phyloP scores from a whole-genome alignment of 2,329 filamentous ascomycete genomes.

The Penicillium sp. region DNA sequence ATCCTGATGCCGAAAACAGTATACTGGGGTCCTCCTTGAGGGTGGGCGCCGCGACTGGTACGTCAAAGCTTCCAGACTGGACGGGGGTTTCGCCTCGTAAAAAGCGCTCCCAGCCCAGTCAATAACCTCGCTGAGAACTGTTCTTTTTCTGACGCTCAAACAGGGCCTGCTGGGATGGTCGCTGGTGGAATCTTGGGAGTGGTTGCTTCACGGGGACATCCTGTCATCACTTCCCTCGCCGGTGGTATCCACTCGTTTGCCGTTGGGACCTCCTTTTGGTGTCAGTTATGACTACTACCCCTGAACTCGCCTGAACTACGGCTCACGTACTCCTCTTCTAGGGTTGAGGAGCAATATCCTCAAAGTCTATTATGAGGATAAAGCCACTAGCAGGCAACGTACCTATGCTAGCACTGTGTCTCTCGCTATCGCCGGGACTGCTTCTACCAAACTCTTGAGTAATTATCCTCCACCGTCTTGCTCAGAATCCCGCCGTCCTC shows the following conservation, averaged over 20 bases:
- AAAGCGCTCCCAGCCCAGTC: slow-evolving; percentile 13
- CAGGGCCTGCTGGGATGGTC: slow-evolving; percentile 59
- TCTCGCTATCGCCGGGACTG: slow-evolving; percentile 69
- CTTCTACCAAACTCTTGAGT: slow-evolving; percentile 62
- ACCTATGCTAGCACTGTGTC: slow-evolving; percentile 71
- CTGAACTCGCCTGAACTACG: slow-evolving; percentile 2
- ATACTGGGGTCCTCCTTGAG: slow-evolving; percentile 54
- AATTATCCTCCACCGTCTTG: slow-evolving; percentile 23
- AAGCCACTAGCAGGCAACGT: slow-evolving; percentile 63
- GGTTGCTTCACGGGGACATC: slow-evolving; percentile 64
- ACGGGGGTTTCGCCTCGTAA: slow-evolving; percentile 1
- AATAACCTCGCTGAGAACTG: background rate
- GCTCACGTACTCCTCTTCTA: slow-evolving; percentile 39
- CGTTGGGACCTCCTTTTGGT: slow-evolving; percentile 77
- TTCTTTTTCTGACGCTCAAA: slow-evolving; percentile 10
- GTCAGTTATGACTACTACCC: slow-evolving; percentile 50
- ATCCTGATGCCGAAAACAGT: slow-evolving; percentile 26
- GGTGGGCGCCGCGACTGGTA: slow-evolving; percentile 65
- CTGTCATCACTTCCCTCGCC: slow-evolving; percentile 70
- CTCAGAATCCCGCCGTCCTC: slow-evolving; percentile 1
- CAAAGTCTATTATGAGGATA: slow-evolving; percentile 55
- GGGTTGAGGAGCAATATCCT: slow-evolving; percentile 50
- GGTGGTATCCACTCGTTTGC: slow-evolving; percentile 82
- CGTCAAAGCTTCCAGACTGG: slow-evolving; percentile 23
- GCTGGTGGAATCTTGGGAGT: slow-evolving; percentile 74